Conservation (phyloP, 2,329 filamentous ascomycete genomes). For the Calonectria pseudoreteaudii region DNA sequence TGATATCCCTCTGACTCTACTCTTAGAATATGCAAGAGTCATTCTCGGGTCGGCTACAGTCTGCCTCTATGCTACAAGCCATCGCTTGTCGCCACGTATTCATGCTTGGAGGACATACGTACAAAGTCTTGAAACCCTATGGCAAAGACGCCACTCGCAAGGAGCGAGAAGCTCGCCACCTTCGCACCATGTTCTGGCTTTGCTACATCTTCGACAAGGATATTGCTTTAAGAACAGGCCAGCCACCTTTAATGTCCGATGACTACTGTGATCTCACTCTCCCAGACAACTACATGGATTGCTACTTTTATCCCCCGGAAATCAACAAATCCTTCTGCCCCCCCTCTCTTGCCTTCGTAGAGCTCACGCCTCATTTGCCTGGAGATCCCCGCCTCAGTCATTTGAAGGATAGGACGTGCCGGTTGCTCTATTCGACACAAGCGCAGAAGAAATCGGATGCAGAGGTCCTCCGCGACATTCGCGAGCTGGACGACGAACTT, state of each 20-base stretch:
- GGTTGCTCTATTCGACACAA: slow-evolving; percentile 60
- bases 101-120: slow-evolving; percentile 58
- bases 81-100: slow-evolving; percentile 60
- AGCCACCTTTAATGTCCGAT: slow-evolving; percentile 54
- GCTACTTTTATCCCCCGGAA: slow-evolving; percentile 33
- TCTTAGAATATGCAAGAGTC: slow-evolving; percentile 56
- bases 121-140: slow-evolving; percentile 15
- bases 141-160: slow-evolving; percentile 20
- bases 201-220: slow-evolving; percentile 66
- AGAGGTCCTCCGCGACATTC: slow-evolving; percentile 64
- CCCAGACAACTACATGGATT: slow-evolving; percentile 49
- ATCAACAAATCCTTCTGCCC: background rate
- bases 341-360: background rate
- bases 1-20: background rate
- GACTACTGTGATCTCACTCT: slow-evolving; percentile 40
- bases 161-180: slow-evolving; percentile 45
- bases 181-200: slow-evolving; percentile 63
- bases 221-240: slow-evolving; percentile 62
- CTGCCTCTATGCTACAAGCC: slow-evolving; percentile 56
- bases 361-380: slow-evolving; percentile 49
- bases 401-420: slow-evolving; percentile 62
- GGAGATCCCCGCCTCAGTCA: slow-evolving; percentile 60
- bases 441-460: slow-evolving; percentile 63
- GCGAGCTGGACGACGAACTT: slow-evolving; percentile 66
- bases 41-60: slow-evolving; percentile 57